Conservation (phyloP, 192 early-diverging fungal genomes). For the Entomortierella chlamydospora region DNA sequence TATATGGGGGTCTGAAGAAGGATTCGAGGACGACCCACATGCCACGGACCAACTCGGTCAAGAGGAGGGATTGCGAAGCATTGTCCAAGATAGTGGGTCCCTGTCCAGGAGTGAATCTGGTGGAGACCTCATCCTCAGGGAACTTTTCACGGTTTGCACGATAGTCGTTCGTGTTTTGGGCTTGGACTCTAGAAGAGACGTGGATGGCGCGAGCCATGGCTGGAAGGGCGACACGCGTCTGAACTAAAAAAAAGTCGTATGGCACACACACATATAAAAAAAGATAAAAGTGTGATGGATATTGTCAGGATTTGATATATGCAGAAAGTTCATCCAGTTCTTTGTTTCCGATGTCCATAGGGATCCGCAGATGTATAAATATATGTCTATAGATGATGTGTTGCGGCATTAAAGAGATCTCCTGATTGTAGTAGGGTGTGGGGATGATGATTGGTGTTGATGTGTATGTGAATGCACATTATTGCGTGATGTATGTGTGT, state of each 20-base stretch:
- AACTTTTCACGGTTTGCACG: conserved; percentile 51
- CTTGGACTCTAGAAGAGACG: conserved; percentile 32
- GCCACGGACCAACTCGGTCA: conserved; percentile 92
- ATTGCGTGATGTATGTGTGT: neutral
- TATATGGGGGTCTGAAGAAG: conserved; percentile 96
- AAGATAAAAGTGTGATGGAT: neutral
- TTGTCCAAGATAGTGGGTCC: conserved; percentile 58
- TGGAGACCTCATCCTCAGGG: conserved; percentile 48
- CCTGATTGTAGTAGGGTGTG: too few species aligned
- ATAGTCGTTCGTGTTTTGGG: conserved; percentile 50
- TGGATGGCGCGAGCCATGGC: conserved; percentile 44
- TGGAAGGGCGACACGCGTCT: conserved; percentile 45
- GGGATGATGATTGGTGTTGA: too few species aligned
- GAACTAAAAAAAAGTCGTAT: conserved; percentile 29
- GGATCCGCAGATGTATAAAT: too few species aligned
- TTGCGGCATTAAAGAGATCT: too few species aligned
- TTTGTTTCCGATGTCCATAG: too few species aligned
- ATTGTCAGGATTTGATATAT: too few species aligned
- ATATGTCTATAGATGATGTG: too few species aligned
- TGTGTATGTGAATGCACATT: neutral
- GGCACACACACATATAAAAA: too few species aligned
- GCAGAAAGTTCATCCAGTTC: too few species aligned
- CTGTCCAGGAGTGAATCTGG: conserved; percentile 31
- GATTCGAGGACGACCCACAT: conserved; percentile 94
- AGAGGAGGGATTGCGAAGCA: conserved; percentile 82